Base-by-base conservation (phyloP, 192 early-diverging fungal species). In the Pilaira anomala region DNA sequence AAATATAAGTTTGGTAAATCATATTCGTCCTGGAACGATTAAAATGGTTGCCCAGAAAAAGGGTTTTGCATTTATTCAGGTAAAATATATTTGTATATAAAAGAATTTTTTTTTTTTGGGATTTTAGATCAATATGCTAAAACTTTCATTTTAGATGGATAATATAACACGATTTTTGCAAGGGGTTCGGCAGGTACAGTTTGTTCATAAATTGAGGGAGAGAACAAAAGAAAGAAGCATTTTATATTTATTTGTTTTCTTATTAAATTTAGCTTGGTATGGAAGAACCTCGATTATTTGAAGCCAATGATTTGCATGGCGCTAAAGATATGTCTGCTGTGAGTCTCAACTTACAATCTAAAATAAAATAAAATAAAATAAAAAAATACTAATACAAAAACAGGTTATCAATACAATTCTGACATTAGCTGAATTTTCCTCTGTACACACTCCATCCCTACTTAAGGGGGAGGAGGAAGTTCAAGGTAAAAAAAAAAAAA, bases 231-330 rank as follows among this genome's bases (percentile, higher is more conserved):
- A 12, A n/a, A 16, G n/a, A 16, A 7, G 12, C 42, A 45, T n/a
- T n/a, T n/a, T n/a, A n/a, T 45, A 16, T 3, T 16, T 45, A 45
- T n/a, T 45, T 33, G 5, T 56, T 56, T 16, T 13, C n/a, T 16
- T 53, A 24, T 53, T 21, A 24, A 22, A 14, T 28, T 29, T 29
- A 85, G 76, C 81, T 92, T 55, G 90, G 90, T 2, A 74, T 92
- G 46, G 76, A 85, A 51, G 84, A 81, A 57, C 73, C 84, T n/a
- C 88, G 90, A 64, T 72, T 91, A 65, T 93, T 93, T 63, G 83
- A 93, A 70, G 90, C 91, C 0, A 82, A 85, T 7, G 91, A 93
- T 67, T 66, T 93, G 26, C 90, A 85, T 63, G 89, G 91, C 48
- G 91, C 82, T 39, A 91, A 88, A 71, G 85, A 91, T 71, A 89